These are phyloP conservation scores for Theobroma grandiflorum DNA, from an alignment of 441 rosid genomes.

Conservation along the genomic window DNA sequence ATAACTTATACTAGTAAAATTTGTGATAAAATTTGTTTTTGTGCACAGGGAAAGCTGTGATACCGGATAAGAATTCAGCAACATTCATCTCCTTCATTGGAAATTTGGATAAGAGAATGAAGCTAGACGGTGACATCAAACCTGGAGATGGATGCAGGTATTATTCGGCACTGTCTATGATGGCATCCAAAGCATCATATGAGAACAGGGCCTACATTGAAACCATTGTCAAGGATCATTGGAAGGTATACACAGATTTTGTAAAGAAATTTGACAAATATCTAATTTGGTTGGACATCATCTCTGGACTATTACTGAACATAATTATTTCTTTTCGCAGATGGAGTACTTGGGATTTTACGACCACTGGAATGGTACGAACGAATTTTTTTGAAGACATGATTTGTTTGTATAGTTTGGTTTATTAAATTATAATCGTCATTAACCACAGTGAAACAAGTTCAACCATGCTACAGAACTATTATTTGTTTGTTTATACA, in stretches of 20 bases:
- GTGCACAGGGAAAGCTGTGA: conserved; percentile 49
- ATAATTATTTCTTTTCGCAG: conserved; percentile 38
- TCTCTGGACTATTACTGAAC: neutral
- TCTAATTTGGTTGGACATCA: neutral
- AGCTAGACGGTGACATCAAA: conserved; percentile 47
- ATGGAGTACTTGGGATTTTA: conserved; percentile 68
- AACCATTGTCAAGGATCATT: conserved; percentile 49
- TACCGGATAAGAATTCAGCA: conserved; percentile 52
- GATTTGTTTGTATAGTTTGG: neutral
- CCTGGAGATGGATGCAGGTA: conserved; percentile 48
- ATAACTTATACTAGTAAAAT: too few species aligned
- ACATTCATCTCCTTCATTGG: conserved; percentile 57
- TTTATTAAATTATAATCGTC: neutral
- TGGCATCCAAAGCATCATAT: conserved; percentile 73
- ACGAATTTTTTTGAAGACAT: neutral
- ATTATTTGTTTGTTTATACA: neutral
- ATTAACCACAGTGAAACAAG: too few species aligned
- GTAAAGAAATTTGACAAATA: neutral
- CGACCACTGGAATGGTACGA: conserved; percentile 76
- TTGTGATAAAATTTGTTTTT: too few species aligned
- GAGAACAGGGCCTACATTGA: conserved; percentile 60
- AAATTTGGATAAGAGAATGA: conserved; percentile 53
- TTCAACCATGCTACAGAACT: neutral
- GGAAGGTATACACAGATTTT: conserved; percentile 50
- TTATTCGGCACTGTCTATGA: conserved; percentile 55